Evolutionary conservation across 352 stramenopile species (phyloP), one percentile per base, ranked within the genome.

Genomic region (Globisporangium abappressorium): DNA sequence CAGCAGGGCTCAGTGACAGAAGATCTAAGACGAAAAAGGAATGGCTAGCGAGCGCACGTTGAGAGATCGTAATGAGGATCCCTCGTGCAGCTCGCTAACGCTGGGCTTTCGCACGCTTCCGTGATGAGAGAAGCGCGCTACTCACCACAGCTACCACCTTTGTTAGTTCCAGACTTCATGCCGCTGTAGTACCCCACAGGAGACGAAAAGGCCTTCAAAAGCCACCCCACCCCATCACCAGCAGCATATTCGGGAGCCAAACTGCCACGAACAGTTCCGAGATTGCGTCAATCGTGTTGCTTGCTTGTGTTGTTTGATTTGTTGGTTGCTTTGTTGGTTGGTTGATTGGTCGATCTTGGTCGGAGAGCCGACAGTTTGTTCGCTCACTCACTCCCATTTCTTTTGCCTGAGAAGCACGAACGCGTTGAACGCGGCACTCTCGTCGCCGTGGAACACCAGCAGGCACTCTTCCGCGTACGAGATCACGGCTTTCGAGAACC

Each of bases 371-470:
- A 2, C 11, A 43, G 14, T 43, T 43, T 9, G 14, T 14, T 43
- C 36, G 15, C 36, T 43, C 36, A 43, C 36, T 43, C 36, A 43
- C 36, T 43, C 36, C 36, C 36, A 12, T 55, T 22, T 55, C n/a
- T 55, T n/a, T 28, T 55, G n/a, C 0, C 47, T n/a, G 14, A 30
- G 11, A 15, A 12, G 36, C 20, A 90, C 75, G 57, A 92, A 87
- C 20, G 80, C 84, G 30, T 74, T 74, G 66, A 92, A 89, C 20
- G 85, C 85, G 14, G 77, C 77, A 57, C 85, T 70, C 76, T 93
- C 81, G 60, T 90, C 75, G 63, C 85, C 85, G 36, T 47, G 57
- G 77, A 83, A 91, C n/a, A 84, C 60, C 2, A 74, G 72, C 2
- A 91, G 67, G 28, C 82, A 93, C 69, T 85, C 85, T 55, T 74